These are phyloP conservation scores for Amanita exitialis DNA, from an alignment of 768 basidiomycete species.

Conservation along the genomic window DNA sequence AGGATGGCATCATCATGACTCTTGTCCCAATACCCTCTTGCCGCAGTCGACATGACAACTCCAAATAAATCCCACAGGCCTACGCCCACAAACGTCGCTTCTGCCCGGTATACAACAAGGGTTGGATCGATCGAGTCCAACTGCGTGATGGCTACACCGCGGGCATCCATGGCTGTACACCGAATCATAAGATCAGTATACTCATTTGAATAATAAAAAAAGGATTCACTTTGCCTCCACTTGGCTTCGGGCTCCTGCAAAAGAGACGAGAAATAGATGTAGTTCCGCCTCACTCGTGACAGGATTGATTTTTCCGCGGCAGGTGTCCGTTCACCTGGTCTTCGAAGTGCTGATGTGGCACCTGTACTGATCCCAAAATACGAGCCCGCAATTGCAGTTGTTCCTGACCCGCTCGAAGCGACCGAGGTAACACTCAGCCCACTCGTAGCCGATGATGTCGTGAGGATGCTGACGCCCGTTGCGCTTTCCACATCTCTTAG, in stretches of 20 bases:
- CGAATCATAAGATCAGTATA: slow-evolving; percentile 4
- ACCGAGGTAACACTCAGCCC: slow-evolving; percentile 34
- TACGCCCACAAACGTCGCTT: slow-evolving; percentile 95
- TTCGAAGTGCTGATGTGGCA: slow-evolving; percentile 14
- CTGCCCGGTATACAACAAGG: slow-evolving; percentile 89
- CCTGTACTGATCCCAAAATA: background rate
- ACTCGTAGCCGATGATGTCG: slow-evolving; percentile 50
- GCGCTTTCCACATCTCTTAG: slow-evolving; percentile 67
- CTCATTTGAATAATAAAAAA: background rate
- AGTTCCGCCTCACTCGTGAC: slow-evolving; percentile 81
- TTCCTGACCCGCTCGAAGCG: slow-evolving; percentile 12
- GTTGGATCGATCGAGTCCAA: slow-evolving; percentile 97
- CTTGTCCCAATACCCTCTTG: slow-evolving; percentile 80
- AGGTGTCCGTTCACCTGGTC: slow-evolving; percentile 35
- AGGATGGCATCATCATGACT: slow-evolving; percentile 78
- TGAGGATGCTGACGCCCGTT: slow-evolving; percentile 57
- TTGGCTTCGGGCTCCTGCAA: slow-evolving; percentile 97
- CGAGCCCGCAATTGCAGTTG: background rate
- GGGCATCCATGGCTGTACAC: slow-evolving; percentile 55
- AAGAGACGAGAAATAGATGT: slow-evolving; percentile 96
- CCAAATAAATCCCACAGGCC: slow-evolving; percentile 92
- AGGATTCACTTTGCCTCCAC: slow-evolving; percentile 74
- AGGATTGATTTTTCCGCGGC: slow-evolving; percentile 77
- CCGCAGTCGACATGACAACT: slow-evolving; percentile 79
- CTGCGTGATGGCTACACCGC: slow-evolving; percentile 91